These are phyloP conservation scores for Ilyonectria robusta DNA, from an alignment of 2,329 filamentous ascomycete species.

Conservation along the genomic window DNA sequence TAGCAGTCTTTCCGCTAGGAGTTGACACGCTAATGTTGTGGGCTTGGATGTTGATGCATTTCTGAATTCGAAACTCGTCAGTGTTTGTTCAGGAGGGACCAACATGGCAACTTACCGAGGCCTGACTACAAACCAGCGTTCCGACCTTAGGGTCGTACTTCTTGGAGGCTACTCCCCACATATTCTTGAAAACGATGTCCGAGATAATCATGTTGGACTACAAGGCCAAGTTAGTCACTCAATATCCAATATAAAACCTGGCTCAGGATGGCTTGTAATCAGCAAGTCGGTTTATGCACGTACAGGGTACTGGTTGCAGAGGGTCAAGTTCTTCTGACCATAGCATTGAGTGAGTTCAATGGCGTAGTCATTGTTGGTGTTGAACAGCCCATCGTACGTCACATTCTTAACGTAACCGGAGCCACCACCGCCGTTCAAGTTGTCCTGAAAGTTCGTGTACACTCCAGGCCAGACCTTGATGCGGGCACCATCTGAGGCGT, in stretches of 20 bases:
- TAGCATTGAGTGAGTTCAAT: slow-evolving; percentile 43
- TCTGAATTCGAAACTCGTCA: background rate
- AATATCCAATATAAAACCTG: background rate
- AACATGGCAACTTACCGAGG: background rate
- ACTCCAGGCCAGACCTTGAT: slow-evolving; percentile 80
- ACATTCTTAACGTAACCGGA: slow-evolving; percentile 72
- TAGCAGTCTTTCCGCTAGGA: background rate
- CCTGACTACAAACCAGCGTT: background rate
- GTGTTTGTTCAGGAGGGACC: background rate
- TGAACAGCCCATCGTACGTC: slow-evolving; percentile 73
- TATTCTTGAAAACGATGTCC: background rate
- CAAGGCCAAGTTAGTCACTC: background rate
- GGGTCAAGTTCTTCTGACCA: slow-evolving; percentile 7
- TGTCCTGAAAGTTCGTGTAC: slow-evolving; percentile 53
- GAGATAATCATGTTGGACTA: background rate
- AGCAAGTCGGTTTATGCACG: background rate
- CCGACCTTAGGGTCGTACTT: background rate
- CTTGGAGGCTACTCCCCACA: background rate
- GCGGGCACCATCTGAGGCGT: slow-evolving; percentile 74
- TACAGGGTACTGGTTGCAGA: background rate
- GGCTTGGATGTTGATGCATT: background rate
- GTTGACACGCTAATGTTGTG: background rate
- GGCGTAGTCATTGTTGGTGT: slow-evolving; percentile 69
- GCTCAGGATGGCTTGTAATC: background rate
- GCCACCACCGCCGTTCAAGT: slow-evolving; percentile 69